Evolutionary conservation across 192 early-diverging fungal species (phyloP), one percentile per base, ranked within the genome.

Genomic region (Coemansia sp.): DNA sequence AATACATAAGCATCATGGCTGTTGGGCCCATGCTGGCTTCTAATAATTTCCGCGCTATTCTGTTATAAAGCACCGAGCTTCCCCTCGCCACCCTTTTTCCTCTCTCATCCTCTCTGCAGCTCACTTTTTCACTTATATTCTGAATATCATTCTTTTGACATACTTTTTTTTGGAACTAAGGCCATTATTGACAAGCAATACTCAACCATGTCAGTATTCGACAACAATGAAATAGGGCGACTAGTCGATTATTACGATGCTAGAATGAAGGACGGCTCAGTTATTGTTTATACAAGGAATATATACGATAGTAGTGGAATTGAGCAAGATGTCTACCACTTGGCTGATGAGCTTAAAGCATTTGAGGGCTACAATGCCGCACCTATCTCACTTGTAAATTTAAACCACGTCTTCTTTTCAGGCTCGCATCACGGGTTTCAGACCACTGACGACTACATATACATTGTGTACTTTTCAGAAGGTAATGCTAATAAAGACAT

Each of bases 321-420:
- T 19, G 47, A 50, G n/a, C 47, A 50, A n/a, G 47, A 50, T 50
- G 47, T 50, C 8, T 21, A 50, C n/a, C 21, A 50, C n/a, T 50
- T 50, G 47, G 47, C 47, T 23, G 47, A 50, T 2, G n/a, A 23
- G 0, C 21, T 50, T n/a, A 50, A 50, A n/a, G 47, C 47, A n/a
- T 50, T 50, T 9, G 17, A 50, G 4, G 17, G 47, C 5, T 50
- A 23, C 6, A 9, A 23, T 23, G 47, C 16, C 47, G 21, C 47
- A 23, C n/a, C 16, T 50, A 16, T 50, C 47, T 50, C 47, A 23
- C n/a, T 50, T 50, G 47, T 50, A 13, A 50, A 50, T 50, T 16
- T 19, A 21, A 50, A 50, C 19, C 19, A 19, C 4, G n/a, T 3
- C 16, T 50, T 19, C n/a, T 50, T 50, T 23, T 50, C 47, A 6